Conservation (phyloP, 306 rosid species). For the Quercus glauca region DNA sequence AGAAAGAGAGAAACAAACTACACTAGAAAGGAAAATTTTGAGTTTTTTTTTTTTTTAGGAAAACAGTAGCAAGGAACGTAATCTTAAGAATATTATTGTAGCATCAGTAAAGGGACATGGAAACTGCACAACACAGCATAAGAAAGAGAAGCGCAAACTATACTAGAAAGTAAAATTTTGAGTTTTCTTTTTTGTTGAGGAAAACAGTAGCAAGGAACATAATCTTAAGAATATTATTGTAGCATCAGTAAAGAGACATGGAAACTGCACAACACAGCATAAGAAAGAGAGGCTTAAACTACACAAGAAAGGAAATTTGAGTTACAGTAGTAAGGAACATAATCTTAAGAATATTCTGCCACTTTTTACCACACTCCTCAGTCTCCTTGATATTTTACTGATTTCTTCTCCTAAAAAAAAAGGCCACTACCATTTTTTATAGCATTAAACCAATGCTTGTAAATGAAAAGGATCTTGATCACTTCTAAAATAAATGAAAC, state of each 20-base stretch:
- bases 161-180: background rate
- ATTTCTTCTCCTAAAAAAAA: background rate
- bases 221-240: background rate
- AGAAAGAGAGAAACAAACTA: background rate
- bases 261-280: background rate
- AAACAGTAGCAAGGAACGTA: no score
- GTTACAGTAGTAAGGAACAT: no score
- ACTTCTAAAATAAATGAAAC: background rate
- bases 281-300: background rate
- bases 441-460: background rate
- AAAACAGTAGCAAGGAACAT: no score
- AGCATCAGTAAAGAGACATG: background rate
- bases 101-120: background rate
- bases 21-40: background rate
- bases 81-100: background rate
- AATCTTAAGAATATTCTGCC: background rate
- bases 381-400: background rate
- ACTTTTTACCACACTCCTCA: background rate
- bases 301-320: background rate
- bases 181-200: no score
- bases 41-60: no score
- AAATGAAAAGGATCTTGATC: background rate
- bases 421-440: background rate
- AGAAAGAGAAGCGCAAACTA: background rate
- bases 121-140: background rate